Percentiles rank a stretch among this genome's conserved stretches.
These are phyloP conservation scores for Grigorovia jiainica DNA, from an alignment of 805 yeast species.

Conservation along the genomic window DNA sequence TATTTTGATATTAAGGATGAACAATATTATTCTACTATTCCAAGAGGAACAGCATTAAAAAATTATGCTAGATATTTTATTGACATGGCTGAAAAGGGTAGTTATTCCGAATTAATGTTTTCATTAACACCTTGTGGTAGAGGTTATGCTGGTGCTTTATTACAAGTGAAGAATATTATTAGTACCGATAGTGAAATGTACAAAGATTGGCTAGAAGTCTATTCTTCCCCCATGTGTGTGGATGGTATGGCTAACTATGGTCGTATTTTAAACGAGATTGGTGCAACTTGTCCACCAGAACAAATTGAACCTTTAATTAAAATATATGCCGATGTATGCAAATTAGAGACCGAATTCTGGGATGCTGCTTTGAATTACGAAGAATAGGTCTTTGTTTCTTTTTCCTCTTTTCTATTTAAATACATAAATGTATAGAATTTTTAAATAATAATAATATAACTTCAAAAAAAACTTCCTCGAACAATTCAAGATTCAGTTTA, in stretches of 20 bases:
- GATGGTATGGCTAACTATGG: conserved; percentile 46
- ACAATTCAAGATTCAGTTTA: too few species aligned
- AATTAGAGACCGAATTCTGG: conserved; percentile 65
- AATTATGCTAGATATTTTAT: conserved; percentile 53
- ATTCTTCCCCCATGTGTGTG: conserved; percentile 47
- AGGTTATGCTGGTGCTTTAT: conserved; percentile 58
- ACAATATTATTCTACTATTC: conserved; percentile 36
- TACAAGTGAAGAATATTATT: conserved; percentile 26
- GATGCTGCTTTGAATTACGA: conserved; percentile 32
- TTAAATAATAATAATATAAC: too few species aligned
- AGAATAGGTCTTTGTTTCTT: too few species aligned
- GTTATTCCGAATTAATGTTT: conserved; percentile 55
- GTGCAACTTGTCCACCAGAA: conserved; percentile 33
- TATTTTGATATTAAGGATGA: conserved; percentile 32
- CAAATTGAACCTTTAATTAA: conserved; percentile 43
- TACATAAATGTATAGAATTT: too few species aligned
- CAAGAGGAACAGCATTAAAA: conserved; percentile 47
- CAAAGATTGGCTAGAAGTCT: conserved; percentile 52
- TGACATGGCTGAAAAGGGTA: conserved; percentile 42
- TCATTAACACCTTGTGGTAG: conserved; percentile 69
- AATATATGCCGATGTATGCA: conserved; percentile 52
- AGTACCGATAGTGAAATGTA: conserved; percentile 22
- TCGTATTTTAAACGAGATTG: conserved; percentile 36
- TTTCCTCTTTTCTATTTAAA: too few species aligned
- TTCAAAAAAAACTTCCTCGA: too few species aligned